Percentiles rank a stretch among this genome's conserved stretches.
These are phyloP conservation scores for Termitomyces titanicus DNA, from an alignment of 768 basidiomycete genomes.

Conservation along the genomic window DNA sequence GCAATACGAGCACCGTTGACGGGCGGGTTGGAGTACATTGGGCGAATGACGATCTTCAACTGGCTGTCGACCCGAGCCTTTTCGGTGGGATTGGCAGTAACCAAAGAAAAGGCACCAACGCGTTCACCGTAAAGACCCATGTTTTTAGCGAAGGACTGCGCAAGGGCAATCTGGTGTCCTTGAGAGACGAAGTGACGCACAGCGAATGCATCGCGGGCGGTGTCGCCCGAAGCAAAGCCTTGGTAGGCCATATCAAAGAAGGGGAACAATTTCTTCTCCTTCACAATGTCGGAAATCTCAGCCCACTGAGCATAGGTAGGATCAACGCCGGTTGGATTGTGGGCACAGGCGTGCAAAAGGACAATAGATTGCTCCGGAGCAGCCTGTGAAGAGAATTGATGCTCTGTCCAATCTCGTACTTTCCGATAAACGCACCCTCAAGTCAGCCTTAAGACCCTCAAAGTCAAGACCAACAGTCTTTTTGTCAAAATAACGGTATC, in stretches of 20 bases:
- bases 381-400: constrained; percentile 33
- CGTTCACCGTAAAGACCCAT: constrained; percentile 99
- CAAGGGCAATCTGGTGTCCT: constrained; percentile 86
- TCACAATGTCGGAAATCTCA: constrained; percentile 81
- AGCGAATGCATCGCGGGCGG: constrained; percentile 88
- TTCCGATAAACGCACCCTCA: constrained; percentile 49
- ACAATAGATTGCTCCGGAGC: constrained; percentile 82
- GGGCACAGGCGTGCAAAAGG: constrained; percentile 93
- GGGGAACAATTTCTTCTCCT: constrained; percentile 89
- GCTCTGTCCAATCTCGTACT: neutral
- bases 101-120: constrained; percentile 93
- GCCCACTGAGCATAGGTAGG: constrained; percentile 92
- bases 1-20: constrained; percentile 86
- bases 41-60: constrained; percentile 91
- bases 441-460: constrained; percentile 82
- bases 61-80: constrained; percentile 89
- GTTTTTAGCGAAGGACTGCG: constrained; percentile 98
- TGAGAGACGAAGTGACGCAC: constrained; percentile 90
- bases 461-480: constrained; percentile 91
- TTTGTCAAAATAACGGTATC: constrained; percentile 94
- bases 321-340: constrained; percentile 99
- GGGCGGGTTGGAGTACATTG: constrained; percentile 98
- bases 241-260: constrained; percentile 99
- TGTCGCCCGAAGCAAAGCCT: constrained; percentile 95
- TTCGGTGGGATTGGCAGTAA: constrained; percentile 64